These are phyloP conservation scores for Misopates orontium DNA, from an alignment of 257 asterid genomes.

Conservation along the genomic window DNA sequence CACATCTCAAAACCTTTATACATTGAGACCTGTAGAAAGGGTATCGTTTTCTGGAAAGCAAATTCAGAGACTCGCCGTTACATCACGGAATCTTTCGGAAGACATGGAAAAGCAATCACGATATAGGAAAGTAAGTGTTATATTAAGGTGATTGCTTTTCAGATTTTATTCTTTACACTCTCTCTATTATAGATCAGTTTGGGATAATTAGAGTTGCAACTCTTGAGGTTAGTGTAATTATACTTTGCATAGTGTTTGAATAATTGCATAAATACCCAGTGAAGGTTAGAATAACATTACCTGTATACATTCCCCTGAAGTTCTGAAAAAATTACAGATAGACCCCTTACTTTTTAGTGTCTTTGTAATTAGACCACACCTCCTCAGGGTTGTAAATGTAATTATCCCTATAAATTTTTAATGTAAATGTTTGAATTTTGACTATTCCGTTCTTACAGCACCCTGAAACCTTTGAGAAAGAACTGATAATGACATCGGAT, in stretches of 20 bases:
- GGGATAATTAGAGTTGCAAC: too few species aligned
- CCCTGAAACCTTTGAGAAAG: conserved; percentile 76
- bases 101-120: conserved; percentile 53
- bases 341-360: too few species aligned
- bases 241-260: too few species aligned
- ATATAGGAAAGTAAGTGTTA: conserved; percentile 56
- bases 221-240: too few species aligned
- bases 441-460: conserved; percentile 46
- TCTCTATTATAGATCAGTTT: too few species aligned
- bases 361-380: too few species aligned
- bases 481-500: conserved; percentile 89
- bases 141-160: conserved; percentile 10
- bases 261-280: too few species aligned
- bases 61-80: conserved; percentile 50
- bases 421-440: conserved; percentile 17
- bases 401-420: conserved; percentile 1
- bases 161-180: neutral
- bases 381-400: neutral
- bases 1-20: conserved; percentile 54
- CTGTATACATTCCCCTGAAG: too few species aligned
- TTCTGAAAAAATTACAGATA: too few species aligned
- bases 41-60: conserved; percentile 72
- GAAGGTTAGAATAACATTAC: too few species aligned
- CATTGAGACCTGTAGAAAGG: conserved; percentile 52
- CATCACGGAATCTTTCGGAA: conserved; percentile 43